These are phyloP conservation scores for Anethum foeniculum DNA, from an alignment of 140 eudicot genomes.

Conservation along the genomic window DNA sequence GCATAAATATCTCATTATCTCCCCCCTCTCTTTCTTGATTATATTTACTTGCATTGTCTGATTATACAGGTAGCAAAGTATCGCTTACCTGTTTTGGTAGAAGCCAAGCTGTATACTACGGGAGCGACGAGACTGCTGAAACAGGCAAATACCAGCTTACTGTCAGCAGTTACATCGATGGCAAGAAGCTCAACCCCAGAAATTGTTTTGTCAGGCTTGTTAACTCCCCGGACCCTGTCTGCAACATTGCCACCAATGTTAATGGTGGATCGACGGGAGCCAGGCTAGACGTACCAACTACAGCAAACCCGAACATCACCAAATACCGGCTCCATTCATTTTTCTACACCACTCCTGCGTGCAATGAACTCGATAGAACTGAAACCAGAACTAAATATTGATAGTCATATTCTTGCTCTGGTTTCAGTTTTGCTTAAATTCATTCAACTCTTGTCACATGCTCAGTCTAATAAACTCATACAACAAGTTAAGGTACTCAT, in stretches of 20 bases:
- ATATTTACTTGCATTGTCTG: background rate
- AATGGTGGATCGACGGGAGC: conserved; percentile 70
- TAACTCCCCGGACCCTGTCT: conserved; percentile 61
- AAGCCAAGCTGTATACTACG: conserved; percentile 46
- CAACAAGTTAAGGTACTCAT: no score
- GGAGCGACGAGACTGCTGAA: conserved; percentile 58
- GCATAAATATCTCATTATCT: no score
- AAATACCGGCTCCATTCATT: conserved; percentile 55
- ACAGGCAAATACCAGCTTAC: conserved; percentile 50
- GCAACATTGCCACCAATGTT: conserved; percentile 64
- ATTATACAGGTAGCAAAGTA: conserved; percentile 50
- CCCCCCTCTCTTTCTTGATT: no score
- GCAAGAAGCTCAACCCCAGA: conserved; percentile 48
- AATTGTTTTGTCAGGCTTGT: conserved; percentile 60
- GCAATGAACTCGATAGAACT: conserved; percentile 47
- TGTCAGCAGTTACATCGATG: conserved; percentile 32
- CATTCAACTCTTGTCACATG: background rate
- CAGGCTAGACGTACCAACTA: conserved; percentile 56
- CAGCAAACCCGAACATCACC: conserved; percentile 44
- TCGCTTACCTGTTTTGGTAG: conserved; percentile 64
- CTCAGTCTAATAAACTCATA: background rate
- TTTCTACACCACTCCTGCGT: conserved; percentile 74
- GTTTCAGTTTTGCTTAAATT: background rate
- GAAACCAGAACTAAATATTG: conserved; percentile 21
- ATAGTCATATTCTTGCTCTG: background rate